phyloP scores from a whole-genome alignment of 139 green algal genomes.

The Ulvella scutata region DNA sequence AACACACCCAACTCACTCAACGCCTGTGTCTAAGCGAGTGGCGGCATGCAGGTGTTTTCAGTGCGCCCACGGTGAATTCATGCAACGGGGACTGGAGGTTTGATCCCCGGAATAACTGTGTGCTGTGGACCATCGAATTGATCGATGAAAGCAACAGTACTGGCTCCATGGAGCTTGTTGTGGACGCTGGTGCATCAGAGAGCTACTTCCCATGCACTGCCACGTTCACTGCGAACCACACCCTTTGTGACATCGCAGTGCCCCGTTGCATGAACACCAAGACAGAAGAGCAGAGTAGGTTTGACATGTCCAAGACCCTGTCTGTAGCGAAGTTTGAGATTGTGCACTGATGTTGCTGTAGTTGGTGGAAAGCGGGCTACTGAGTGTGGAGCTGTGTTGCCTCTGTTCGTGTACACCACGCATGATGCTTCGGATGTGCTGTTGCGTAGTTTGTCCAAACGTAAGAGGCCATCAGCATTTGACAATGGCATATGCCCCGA shows the following conservation, averaged over 20 bases:
- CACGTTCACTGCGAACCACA: constrained; percentile 49
- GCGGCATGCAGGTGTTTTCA: not conserved
- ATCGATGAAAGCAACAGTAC: constrained; percentile 80
- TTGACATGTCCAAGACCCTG: not conserved
- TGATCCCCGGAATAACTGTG: constrained; percentile 36
- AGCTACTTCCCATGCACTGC: constrained; percentile 90
- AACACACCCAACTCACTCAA: too few species aligned
- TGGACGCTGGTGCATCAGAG: constrained; percentile 50
- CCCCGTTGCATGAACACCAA: not conserved
- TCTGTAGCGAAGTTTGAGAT: not conserved
- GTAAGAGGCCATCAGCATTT: too few species aligned
- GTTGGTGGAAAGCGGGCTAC: too few species aligned
- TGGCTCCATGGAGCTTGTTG: constrained; percentile 89
- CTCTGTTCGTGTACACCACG: too few species aligned
- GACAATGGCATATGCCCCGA: too few species aligned
- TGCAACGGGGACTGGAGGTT: constrained; percentile 76
- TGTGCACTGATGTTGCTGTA: not conserved
- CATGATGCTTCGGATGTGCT: too few species aligned
- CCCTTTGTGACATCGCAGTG: constrained; percentile 65
- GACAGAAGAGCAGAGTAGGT: not conserved
- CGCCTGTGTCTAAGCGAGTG: not conserved
- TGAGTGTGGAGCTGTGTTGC: too few species aligned
- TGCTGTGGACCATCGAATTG: constrained; percentile 83
- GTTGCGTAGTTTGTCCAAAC: too few species aligned
- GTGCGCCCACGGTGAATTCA: not conserved